phyloP scores from a whole-genome alignment of 2,329 filamentous ascomycete species.

The Drechslerella dactyloides region DNA sequence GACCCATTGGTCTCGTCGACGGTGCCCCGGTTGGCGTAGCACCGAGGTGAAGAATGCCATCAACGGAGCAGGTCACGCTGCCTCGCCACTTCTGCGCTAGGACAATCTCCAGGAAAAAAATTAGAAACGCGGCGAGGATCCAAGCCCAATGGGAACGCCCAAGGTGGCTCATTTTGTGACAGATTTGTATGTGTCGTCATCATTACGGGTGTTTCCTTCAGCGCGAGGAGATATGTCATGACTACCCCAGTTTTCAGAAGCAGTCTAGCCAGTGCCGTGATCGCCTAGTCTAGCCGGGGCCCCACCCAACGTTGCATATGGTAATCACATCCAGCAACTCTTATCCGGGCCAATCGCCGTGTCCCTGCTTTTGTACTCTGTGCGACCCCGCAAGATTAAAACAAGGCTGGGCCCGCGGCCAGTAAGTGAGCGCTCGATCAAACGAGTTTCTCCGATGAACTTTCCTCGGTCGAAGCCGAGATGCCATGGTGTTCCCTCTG shows the following conservation, averaged over 20 bases:
- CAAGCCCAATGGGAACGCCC: neutral
- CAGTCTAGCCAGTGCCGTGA: conserved; percentile 16
- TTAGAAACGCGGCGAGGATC: neutral
- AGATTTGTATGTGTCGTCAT: conserved; percentile 44
- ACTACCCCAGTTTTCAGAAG: conserved; percentile 3
- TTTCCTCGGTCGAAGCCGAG: too few species aligned
- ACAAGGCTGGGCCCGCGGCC: too few species aligned
- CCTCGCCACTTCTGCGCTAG: neutral
- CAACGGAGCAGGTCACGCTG: neutral
- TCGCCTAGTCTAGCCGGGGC: conserved; percentile 34
- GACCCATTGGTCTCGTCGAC: neutral
- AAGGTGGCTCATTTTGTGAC: conserved; percentile 2
- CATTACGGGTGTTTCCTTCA: conserved; percentile 24
- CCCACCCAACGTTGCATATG: neutral
- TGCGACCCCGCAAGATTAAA: too few species aligned
- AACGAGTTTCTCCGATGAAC: too few species aligned
- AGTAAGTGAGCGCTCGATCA: too few species aligned
- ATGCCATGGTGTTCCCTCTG: too few species aligned
- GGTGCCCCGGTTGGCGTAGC: conserved; percentile 25
- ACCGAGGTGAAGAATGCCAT: conserved; percentile 9
- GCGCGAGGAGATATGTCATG: neutral
- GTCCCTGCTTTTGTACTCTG: neutral
- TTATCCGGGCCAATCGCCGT: neutral
- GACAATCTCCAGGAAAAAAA: neutral
- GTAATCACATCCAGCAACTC: neutral